Evolutionary conservation across 2,329 filamentous ascomycete species (phyloP).

Genomic region (Chaetomium olivaceum): DNA sequence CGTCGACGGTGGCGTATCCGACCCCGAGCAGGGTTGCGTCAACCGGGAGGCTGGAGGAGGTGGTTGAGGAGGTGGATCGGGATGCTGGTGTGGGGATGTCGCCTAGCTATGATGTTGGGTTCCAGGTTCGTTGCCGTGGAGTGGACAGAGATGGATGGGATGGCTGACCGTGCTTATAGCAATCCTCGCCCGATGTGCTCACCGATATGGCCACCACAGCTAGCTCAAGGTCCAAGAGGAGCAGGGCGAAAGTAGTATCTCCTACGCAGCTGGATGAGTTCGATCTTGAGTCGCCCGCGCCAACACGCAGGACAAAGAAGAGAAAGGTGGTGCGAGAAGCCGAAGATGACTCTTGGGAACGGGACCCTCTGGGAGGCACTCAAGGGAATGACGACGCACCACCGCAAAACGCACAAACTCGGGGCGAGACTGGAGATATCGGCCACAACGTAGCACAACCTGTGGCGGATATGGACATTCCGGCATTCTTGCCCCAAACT

Average conservation of each 20-base stretch:
- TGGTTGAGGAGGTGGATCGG: background rate
- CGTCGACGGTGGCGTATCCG: constrained; percentile 40
- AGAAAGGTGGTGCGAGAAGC: constrained; percentile 16
- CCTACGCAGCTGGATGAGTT: background rate
- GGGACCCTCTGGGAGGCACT: background rate
- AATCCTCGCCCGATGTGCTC: constrained; percentile 37
- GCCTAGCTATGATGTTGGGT: background rate
- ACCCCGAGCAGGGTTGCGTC: constrained; percentile 39
- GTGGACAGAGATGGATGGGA: background rate
- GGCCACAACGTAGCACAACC: background rate
- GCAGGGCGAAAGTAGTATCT: constrained; percentile 10
- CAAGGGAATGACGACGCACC: background rate
- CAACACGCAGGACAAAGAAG: constrained; percentile 19
- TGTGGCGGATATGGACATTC: background rate
- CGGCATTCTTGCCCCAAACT: background rate
- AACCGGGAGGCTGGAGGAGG: constrained; percentile 21
- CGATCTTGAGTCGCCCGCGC: constrained; percentile 12
- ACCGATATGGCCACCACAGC: constrained; percentile 18
- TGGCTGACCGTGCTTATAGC: constrained; percentile 10
- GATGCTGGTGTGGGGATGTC: background rate
- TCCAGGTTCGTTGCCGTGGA: constrained; percentile 11
- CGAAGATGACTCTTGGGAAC: constrained; percentile 13
- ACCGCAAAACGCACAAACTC: background rate
- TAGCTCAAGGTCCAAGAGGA: constrained; percentile 19
- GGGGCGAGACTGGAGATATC: background rate